Evolutionary conservation across 129 eudicot species (phyloP).

Genomic region (Scalesia atractyloides): DNA sequence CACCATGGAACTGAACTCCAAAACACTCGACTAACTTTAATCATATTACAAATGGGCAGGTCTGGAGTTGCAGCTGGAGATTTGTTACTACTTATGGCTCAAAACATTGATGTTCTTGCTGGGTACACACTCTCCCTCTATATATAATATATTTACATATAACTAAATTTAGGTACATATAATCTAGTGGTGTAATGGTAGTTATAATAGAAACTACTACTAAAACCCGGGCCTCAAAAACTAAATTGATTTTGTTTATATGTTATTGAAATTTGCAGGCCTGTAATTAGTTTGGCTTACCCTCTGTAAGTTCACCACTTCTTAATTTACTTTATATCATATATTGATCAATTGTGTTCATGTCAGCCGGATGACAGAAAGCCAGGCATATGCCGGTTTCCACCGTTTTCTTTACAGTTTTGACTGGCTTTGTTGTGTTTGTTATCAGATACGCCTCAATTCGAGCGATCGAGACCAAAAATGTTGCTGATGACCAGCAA

Average conservation of each 20-base stretch:
- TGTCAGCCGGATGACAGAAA: too few species aligned
- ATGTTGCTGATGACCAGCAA: constrained; percentile 74
- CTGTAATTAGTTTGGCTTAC: constrained; percentile 79
- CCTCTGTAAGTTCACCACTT: constrained; percentile 72
- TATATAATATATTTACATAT: not conserved
- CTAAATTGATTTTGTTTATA: constrained; percentile 20
- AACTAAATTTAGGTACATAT: not conserved
- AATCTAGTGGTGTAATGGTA: not conserved
- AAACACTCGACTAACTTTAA: not conserved
- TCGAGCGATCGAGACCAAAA: constrained; percentile 89
- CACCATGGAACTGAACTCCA: not conserved
- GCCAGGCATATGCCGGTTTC: too few species aligned
- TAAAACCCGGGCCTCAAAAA: too few species aligned
- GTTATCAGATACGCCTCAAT: constrained; percentile 77
- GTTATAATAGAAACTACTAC: too few species aligned
- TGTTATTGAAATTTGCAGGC: constrained; percentile 58
- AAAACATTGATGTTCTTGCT: constrained; percentile 81
- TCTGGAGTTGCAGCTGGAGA: constrained; percentile 67
- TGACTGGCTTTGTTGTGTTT: not conserved
- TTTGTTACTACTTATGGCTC: constrained; percentile 60
- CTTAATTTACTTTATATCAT: not conserved
- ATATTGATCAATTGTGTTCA: not conserved
- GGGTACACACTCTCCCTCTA: constrained; percentile 46
- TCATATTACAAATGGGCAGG: constrained; percentile 17
- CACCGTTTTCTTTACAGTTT: not conserved